These are phyloP conservation scores for Dillenia turbinata DNA, from an alignment of 164 flowering plant genomes.

Conservation along the genomic window DNA sequence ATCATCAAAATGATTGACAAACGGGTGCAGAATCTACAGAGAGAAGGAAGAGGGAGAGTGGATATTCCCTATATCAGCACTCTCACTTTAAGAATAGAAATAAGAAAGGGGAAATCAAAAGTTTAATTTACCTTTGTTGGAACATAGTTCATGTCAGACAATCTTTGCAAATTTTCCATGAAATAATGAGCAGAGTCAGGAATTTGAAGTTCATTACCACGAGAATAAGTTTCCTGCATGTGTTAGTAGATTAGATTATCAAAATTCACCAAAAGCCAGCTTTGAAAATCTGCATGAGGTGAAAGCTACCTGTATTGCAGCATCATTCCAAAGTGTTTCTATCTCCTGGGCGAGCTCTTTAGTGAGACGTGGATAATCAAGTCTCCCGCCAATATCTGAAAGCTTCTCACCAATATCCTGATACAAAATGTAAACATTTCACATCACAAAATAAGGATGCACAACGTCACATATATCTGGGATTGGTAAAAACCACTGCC, in stretches of 20 bases:
- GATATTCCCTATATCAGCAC: no score
- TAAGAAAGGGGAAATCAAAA: constrained; percentile 1
- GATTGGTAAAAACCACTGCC: no score
- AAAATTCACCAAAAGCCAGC: background rate
- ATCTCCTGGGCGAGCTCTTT: constrained; percentile 79
- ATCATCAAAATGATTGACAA: no score
- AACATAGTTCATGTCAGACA: constrained; percentile 70
- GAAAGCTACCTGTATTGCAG: constrained; percentile 81
- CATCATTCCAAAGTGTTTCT: constrained; percentile 82
- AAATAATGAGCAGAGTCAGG: constrained; percentile 91
- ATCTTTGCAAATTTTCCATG: constrained; percentile 83
- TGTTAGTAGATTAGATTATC: constrained; percentile 1
- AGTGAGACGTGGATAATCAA: constrained; percentile 76
- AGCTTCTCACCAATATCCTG: constrained; percentile 87
- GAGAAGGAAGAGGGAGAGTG: no score
- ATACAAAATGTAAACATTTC: background rate
- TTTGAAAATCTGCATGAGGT: background rate
- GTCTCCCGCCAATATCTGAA: constrained; percentile 79
- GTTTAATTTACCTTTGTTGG: constrained; percentile 77
- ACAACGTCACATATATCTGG: no score
- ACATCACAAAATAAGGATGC: no score
- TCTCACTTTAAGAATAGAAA: no score
- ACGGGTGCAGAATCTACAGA: no score
- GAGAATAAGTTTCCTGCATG: constrained; percentile 75
- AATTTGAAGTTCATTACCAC: constrained; percentile 89